These are phyloP conservation scores for Suillus sp. DNA, from an alignment of 768 basidiomycete genomes.

Conservation along the genomic window DNA sequence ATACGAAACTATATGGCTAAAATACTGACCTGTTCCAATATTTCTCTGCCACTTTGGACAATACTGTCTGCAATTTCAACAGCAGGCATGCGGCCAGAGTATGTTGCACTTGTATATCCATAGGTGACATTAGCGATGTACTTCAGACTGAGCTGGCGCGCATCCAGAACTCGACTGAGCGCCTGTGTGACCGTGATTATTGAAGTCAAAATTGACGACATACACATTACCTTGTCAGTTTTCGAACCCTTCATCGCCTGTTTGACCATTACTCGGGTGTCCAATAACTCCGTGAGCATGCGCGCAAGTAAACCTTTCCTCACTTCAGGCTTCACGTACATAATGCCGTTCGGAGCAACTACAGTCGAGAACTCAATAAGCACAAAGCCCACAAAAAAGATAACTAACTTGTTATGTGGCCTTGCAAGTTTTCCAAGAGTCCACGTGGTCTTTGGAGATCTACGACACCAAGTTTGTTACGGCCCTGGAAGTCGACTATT, in stretches of 20 bases:
- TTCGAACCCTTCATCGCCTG: constrained; percentile 87
- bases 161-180: constrained; percentile 76
- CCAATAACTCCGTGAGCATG: constrained; percentile 90
- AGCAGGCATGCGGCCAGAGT: constrained; percentile 96
- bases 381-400: not conserved
- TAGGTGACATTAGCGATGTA: constrained; percentile 95
- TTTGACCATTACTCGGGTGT: constrained; percentile 98
- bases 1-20: not conserved
- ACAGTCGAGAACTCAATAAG: constrained; percentile 1
- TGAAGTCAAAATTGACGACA: constrained; percentile 5
- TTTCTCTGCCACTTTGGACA: constrained; percentile 95
- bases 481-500: constrained; percentile 81
- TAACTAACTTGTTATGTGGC: constrained; percentile 72
- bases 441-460: constrained; percentile 71
- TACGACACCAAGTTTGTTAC: constrained; percentile 84
- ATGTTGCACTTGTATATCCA: constrained; percentile 93
- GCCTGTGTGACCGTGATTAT: constrained; percentile 46
- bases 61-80: constrained; percentile 99
- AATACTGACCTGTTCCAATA: constrained; percentile 78
- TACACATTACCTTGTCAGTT: constrained; percentile 65
- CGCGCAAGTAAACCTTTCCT: constrained; percentile 84
- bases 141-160: constrained; percentile 91
- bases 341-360: constrained; percentile 96
- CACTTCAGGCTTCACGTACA: constrained; percentile 86
- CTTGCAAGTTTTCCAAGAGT: constrained; percentile 65